Evolutionary conservation across 1,284 basidiomycete genomes (phyloP).

Genomic region (Tilletia setariae): DNA sequence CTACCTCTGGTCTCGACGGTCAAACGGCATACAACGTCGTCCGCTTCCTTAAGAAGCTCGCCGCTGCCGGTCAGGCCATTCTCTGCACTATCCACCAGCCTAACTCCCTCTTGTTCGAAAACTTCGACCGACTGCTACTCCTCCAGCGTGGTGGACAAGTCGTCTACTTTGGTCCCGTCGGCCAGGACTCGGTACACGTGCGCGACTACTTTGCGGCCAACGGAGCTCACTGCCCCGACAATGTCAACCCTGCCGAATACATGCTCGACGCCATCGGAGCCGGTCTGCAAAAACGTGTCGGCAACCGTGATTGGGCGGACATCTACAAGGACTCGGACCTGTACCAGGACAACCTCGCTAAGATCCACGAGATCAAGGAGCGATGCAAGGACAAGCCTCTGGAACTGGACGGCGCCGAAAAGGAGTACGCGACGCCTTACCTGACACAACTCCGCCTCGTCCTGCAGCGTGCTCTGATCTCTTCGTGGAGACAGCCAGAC

Average conservation of each 20-base stretch:
- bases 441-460: slow-evolving; percentile 74
- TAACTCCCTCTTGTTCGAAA: slow-evolving; percentile 61
- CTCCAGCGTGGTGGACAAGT: slow-evolving; percentile 53
- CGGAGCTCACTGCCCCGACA: slow-evolving; percentile 59
- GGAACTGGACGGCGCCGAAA: slow-evolving; percentile 44
- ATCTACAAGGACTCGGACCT: slow-evolving; percentile 53
- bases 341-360: slow-evolving; percentile 51
- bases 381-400: slow-evolving; percentile 54
- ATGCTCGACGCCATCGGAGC: slow-evolving; percentile 56
- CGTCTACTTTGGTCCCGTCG: slow-evolving; percentile 64
- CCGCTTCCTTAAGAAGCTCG: slow-evolving; percentile 72
- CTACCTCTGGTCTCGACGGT: slow-evolving; percentile 77
- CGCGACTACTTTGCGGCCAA: slow-evolving; percentile 61
- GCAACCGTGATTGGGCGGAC: slow-evolving; percentile 54
- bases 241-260: slow-evolving; percentile 62
- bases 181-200: slow-evolving; percentile 59
- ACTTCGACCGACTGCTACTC: slow-evolving; percentile 64
- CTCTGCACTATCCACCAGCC: slow-evolving; percentile 66
- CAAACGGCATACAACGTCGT: slow-evolving; percentile 85
- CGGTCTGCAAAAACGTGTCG: slow-evolving; percentile 48
- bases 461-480: slow-evolving; percentile 67
- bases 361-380: slow-evolving; percentile 58
- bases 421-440: slow-evolving; percentile 66
- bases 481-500: slow-evolving; percentile 54
- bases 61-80: slow-evolving; percentile 74